These are phyloP conservation scores for Penicillium pulvis DNA, from an alignment of 495 filamentous ascomycete species.

Conservation along the genomic window DNA sequence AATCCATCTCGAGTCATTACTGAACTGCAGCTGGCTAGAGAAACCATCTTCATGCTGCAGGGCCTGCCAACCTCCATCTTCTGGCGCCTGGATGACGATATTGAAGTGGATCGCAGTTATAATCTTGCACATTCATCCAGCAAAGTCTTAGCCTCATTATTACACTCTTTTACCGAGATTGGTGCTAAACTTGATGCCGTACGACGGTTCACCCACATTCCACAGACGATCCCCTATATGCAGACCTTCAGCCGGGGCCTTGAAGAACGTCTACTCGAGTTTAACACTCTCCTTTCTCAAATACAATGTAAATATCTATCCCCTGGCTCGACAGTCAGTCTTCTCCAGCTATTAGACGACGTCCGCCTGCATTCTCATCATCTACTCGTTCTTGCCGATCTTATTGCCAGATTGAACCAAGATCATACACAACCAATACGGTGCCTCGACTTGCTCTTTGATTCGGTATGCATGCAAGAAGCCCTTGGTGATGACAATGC, in stretches of 20 bases:
- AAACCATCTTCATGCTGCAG: slow-evolving; percentile 81
- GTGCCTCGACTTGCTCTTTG: slow-evolving; percentile 74
- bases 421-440: slow-evolving; percentile 48
- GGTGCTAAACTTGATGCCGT: slow-evolving; percentile 49
- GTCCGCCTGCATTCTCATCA: slow-evolving; percentile 54
- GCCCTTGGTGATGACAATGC: slow-evolving; percentile 61
- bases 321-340: slow-evolving; percentile 39
- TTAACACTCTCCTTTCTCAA: slow-evolving; percentile 47
- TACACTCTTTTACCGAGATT: slow-evolving; percentile 46
- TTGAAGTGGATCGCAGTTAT: slow-evolving; percentile 42
- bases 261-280: slow-evolving; percentile 39
- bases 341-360: slow-evolving; percentile 65
- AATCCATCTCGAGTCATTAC: slow-evolving; percentile 56
- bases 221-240: slow-evolving; percentile 48
- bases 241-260: slow-evolving; percentile 58
- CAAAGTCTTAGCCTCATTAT: slow-evolving; percentile 38
- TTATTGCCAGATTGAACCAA: slow-evolving; percentile 37
- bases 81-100: slow-evolving; percentile 39
- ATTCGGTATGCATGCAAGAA: slow-evolving; percentile 67
- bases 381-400: slow-evolving; percentile 54
- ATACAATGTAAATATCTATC: slow-evolving; percentile 48
- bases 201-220: slow-evolving; percentile 43
- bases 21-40: slow-evolving; percentile 74
- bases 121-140: slow-evolving; percentile 42
- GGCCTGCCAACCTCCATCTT: slow-evolving; percentile 79